These are phyloP conservation scores for Haematococcus sp. DNA, from an alignment of 139 green algal genomes.

Conservation along the genomic window DNA sequence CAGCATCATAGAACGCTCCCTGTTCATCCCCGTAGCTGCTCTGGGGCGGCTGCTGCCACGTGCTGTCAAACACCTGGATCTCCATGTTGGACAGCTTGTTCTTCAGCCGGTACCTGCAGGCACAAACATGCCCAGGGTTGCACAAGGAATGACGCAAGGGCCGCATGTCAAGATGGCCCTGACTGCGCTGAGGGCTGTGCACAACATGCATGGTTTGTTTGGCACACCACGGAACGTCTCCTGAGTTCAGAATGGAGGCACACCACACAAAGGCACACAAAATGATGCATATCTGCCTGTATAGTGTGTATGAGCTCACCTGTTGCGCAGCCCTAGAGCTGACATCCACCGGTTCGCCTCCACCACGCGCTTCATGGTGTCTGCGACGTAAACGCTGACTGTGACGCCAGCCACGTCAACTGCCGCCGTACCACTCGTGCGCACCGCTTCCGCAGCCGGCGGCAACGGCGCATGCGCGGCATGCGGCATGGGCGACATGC, in stretches of 20 bases:
- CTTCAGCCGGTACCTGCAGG: slow-evolving; percentile 26
- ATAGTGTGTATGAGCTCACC: no score
- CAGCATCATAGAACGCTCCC: neutral
- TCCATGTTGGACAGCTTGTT: slow-evolving; percentile 17
- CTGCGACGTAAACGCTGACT: slow-evolving; percentile 32
- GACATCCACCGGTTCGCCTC: slow-evolving; percentile 34
- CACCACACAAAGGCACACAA: no score
- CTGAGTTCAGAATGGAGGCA: no score
- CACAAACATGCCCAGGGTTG: no score
- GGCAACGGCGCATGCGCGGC: neutral
- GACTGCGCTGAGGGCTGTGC: no score
- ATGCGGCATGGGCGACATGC: neutral
- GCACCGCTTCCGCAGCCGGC: no score
- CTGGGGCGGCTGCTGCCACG: slow-evolving; percentile 7
- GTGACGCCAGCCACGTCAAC: slow-evolving; percentile 18
- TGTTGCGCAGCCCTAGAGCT: slow-evolving; percentile 12
- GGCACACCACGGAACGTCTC: no score
- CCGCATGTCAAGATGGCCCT: no score
- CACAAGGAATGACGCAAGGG: no score
- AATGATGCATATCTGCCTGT: no score
- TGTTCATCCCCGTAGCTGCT: neutral
- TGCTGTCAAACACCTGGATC: slow-evolving; percentile 13
- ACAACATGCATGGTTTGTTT: no score
- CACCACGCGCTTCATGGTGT: slow-evolving; percentile 22
- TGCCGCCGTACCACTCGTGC: slow-evolving; percentile 13